A percentile compares a stretch with the other conserved stretches of the same genome.
Evolutionary conservation across 768 basidiomycete species (phyloP).

Genomic region (Boletus subcaerulescens): DNA sequence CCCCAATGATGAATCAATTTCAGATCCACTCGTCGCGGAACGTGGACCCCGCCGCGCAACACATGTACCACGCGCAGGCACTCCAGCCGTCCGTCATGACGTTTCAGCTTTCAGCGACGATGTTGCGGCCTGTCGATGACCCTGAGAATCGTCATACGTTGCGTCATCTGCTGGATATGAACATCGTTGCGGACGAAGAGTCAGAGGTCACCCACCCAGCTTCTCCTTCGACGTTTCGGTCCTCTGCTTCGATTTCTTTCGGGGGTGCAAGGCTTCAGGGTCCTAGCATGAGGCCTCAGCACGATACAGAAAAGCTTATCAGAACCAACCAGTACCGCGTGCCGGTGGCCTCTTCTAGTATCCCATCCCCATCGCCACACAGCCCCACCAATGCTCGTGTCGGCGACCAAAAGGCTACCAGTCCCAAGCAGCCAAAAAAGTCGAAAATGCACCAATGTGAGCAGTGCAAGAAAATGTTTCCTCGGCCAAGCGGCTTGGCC

Average conservation of each 20-base stretch:
- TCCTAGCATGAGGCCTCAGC: conserved; percentile 25
- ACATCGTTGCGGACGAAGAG: conserved; percentile 15
- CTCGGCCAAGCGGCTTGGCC: conserved; percentile 48
- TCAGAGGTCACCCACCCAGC: conserved; percentile 8
- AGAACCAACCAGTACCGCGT: conserved; percentile 14
- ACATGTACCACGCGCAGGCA: conserved; percentile 10
- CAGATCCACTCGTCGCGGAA: conserved; percentile 22
- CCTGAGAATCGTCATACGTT: conserved; percentile 25
- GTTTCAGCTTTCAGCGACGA: conserved; percentile 26
- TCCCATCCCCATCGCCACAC: conserved; percentile 10
- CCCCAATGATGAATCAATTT: conserved; percentile 32
- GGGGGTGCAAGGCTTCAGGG: conserved; percentile 14
- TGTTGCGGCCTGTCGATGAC: conserved; percentile 25
- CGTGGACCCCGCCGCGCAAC: conserved; percentile 1
- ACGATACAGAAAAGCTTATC: conserved; percentile 5
- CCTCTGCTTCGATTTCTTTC: conserved; percentile 3
- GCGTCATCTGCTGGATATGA: conserved; percentile 14
- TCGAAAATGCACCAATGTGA: conserved; percentile 50
- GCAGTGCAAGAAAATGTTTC: conserved; percentile 45
- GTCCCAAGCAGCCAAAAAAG: conserved; percentile 30
- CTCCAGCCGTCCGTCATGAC: conserved; percentile 30
- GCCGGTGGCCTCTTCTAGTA: conserved; percentile 1
- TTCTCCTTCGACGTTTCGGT: conserved; percentile 1
- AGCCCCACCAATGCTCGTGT: background rate
- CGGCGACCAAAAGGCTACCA: conserved; percentile 10